phyloP scores from a whole-genome alignment of 2,329 filamentous ascomycete genomes.

The Epichloe festucae region DNA sequence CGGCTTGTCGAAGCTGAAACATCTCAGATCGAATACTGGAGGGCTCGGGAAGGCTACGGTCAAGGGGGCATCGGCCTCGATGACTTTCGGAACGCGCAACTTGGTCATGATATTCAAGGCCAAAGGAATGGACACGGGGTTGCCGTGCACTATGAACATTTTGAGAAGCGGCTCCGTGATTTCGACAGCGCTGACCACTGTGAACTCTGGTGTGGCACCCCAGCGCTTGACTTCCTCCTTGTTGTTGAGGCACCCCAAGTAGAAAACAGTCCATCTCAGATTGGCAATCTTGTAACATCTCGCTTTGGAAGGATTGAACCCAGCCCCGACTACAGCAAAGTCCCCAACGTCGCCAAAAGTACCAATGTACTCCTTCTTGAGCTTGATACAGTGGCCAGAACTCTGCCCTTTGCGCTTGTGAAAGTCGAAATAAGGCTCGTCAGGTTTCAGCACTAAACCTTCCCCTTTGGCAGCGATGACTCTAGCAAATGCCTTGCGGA shows the following conservation, averaged over 20 bases:
- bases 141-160: conserved; percentile 35
- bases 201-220: conserved; percentile 44
- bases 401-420: conserved; percentile 21
- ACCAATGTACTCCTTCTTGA: conserved; percentile 76
- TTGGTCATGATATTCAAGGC: conserved; percentile 27
- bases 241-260: conserved; percentile 64
- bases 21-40: conserved; percentile 67
- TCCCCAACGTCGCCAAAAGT: conserved; percentile 73
- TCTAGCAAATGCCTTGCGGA: conserved; percentile 53
- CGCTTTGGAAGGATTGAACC: conserved; percentile 53
- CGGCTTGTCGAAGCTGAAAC: conserved; percentile 65
- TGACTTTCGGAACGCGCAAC: conserved; percentile 32
- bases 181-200: conserved; percentile 51
- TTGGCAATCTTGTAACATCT: conserved; percentile 37
- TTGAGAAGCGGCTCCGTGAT: conserved; percentile 39
- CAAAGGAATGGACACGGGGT: conserved; percentile 26
- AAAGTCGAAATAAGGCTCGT: conserved; percentile 63
- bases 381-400: conserved; percentile 53
- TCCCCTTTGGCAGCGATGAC: conserved; percentile 57
- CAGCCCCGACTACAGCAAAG: conserved; percentile 65
- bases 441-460: conserved; percentile 69
- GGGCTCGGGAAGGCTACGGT: conserved; percentile 52
- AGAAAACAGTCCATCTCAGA: conserved; percentile 67
- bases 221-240: conserved; percentile 42
- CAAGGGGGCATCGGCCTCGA: conserved; percentile 29